Conservation (phyloP, 225 moss, liverwort and hornwort species). For the Thuidium tamariscinum region DNA sequence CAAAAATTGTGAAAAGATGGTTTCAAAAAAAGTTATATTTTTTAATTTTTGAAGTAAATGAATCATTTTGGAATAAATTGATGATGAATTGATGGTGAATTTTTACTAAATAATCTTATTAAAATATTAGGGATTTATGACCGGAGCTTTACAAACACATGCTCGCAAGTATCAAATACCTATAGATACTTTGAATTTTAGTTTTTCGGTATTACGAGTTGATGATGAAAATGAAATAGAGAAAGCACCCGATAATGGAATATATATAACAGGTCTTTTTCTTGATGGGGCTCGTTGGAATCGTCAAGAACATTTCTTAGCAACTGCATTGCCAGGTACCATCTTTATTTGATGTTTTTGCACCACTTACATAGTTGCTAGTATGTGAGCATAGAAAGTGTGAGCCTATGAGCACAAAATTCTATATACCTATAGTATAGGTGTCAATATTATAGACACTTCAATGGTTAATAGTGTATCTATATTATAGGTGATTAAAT, state of each 20-base stretch:
- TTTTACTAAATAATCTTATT: neutral
- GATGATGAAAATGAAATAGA: conserved; percentile 43
- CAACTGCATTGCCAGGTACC: conserved; percentile 46
- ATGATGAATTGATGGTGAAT: neutral
- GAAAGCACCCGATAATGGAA: conserved; percentile 48
- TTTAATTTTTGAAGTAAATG: neutral
- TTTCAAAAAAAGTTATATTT: too few species aligned
- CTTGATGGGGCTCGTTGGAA: conserved; percentile 88
- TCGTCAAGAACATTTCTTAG: conserved; percentile 23
- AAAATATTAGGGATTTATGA: conserved; percentile 70
- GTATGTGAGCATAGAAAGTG: too few species aligned
- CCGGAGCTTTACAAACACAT: conserved; percentile 79
- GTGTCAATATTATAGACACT: too few species aligned
- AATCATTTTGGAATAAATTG: neutral
- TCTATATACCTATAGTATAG: too few species aligned
- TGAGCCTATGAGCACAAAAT: too few species aligned
- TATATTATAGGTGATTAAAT: too few species aligned
- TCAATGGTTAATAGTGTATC: too few species aligned
- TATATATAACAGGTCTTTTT: conserved; percentile 62
- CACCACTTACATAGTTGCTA: too few species aligned
- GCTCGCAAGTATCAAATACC: conserved; percentile 87
- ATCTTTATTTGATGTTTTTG: neutral
- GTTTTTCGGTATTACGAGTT: conserved; percentile 34
- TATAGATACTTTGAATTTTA: conserved; percentile 70
- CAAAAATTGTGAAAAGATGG: too few species aligned